Base-by-base conservation (phyloP, 2,329 filamentous ascomycete genomes). In the Elsinoe fawcettii region DNA sequence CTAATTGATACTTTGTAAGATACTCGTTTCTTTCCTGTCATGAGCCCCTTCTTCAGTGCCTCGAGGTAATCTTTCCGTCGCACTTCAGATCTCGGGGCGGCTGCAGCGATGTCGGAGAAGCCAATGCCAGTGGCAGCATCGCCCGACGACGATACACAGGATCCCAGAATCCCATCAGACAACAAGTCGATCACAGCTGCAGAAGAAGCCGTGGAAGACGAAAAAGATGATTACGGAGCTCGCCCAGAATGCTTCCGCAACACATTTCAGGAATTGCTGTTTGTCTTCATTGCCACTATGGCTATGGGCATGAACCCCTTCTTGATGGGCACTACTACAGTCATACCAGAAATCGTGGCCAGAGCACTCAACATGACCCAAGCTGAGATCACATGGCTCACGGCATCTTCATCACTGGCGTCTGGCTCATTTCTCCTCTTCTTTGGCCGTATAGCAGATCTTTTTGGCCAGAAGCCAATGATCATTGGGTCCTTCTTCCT, bases 371-470 rank as follows among this genome's bases (percentile, higher is more conserved):
- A 74, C 46, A 87, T 87, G 83, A 80, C 77, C 2, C 81, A 80
- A 47, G 80, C 82, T 1, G 77, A 88, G 64, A 80, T 87, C 22
- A 84, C 83, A 0, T 87, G 84, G 84, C 82, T 87, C 60, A 77
- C 76, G 47, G 83, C 83, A 6, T 77, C 83, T n/a, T 75, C 80
- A 37, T 80, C 80, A 72, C 74, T 88, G 14, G 80, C 80, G 1
- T 80, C 80, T 34, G 84, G 84, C 5, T 77, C 84, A 0, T 82
- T 87, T 63, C 76, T 88, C 60, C 75, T 88, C 7, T 80, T 83
- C 63, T 84, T 87, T 59, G 84, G 83, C 37, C 81, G 80, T 62
- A 70, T 86, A 5, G 82, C 84, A 1, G 84, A 87, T 65, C 72
- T 86, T 44, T 81, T 87, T 49, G 84, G 83, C n/a, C 77, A 83